phyloP scores from a whole-genome alignment of 768 basidiomycete species.

The Hirschioporus abietinus region DNA sequence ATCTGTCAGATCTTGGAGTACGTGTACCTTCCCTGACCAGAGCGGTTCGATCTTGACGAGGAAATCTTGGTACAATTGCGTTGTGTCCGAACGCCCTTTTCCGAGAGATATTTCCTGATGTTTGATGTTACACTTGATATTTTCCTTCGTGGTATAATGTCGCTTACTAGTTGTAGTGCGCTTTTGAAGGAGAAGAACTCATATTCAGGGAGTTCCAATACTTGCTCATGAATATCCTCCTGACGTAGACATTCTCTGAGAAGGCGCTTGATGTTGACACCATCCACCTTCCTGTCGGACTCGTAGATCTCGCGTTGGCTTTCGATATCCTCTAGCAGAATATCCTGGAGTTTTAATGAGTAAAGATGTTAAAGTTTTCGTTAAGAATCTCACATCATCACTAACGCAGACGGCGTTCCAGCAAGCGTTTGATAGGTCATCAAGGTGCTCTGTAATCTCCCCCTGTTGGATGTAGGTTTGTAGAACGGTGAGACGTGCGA shows the following conservation, averaged over 20 bases:
- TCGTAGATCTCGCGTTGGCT: background rate
- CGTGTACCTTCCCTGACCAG: background rate
- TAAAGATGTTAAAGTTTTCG: background rate
- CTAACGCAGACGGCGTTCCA: background rate
- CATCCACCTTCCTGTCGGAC: conserved; percentile 1
- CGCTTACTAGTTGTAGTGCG: background rate
- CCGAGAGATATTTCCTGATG: background rate
- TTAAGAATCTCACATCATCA: background rate
- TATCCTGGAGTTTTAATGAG: background rate
- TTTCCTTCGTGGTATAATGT: background rate
- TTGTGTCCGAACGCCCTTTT: background rate
- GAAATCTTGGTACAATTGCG: conserved; percentile 1
- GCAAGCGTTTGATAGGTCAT: background rate
- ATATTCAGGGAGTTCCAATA: background rate
- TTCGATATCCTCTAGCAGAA: background rate
- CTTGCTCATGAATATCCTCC: background rate
- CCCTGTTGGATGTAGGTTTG: background rate
- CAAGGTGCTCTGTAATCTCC: background rate
- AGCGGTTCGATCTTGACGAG: background rate
- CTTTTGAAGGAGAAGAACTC: conserved; percentile 2
- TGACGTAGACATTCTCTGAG: conserved; percentile 4
- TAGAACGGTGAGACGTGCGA: background rate
- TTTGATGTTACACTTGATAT: background rate
- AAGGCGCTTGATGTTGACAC: background rate
- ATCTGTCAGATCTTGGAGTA: background rate